Evolutionary conservation across 352 stramenopile species (phyloP), one percentile per base, ranked within the genome.

Genomic region (Albugo laibachii): DNA sequence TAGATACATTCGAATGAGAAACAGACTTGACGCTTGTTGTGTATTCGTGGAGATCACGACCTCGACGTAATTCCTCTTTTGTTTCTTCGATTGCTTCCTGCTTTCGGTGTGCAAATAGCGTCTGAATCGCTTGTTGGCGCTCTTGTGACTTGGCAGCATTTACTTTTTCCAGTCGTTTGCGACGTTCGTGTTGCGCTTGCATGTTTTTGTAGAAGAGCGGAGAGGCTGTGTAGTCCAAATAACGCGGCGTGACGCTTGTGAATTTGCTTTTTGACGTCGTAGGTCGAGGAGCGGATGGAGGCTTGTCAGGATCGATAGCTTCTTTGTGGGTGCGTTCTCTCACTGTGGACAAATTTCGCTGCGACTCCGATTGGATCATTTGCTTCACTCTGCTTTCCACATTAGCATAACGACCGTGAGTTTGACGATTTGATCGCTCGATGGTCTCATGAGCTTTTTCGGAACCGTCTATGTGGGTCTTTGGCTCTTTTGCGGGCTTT

Each of bases 91-190:
- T 55, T 24, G 55, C 55, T 31, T 69, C 64, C 13, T 72, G 62
- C 21, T 80, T 65, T 47, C 66, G 63, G 8, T 75, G 55, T 2
- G 48, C 45, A 27, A 85, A 43, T 14, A 77, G 63, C 18, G 57
- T 57, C 45, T 81, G 67, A 8, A 31, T 31, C 24, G 24, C 24
- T 31, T 31, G 24, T 31, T 31, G 24, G 11, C 73, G 67, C 43
- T 73, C 63, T 13, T 71, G 58, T 2, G 73, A 83, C 41, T 74
- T 80, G 13, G 57, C 41, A 13, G 68, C 50, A 45, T 83, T 85
- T 16, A 59, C 57, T 41, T 74, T 57, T 48, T 85, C 69, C n/a
- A 85, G 55, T 12, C 69, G 68, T 45, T 66, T 77, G 15, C 73
- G 69, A 15, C 73, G 73, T 36, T 85, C 68, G 13, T 72, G 47